A percentile compares a stretch with the other conserved stretches of the same genome.
Conservation (phyloP, 139 green algal genomes). For the Parachlorella kessleri region DNA sequence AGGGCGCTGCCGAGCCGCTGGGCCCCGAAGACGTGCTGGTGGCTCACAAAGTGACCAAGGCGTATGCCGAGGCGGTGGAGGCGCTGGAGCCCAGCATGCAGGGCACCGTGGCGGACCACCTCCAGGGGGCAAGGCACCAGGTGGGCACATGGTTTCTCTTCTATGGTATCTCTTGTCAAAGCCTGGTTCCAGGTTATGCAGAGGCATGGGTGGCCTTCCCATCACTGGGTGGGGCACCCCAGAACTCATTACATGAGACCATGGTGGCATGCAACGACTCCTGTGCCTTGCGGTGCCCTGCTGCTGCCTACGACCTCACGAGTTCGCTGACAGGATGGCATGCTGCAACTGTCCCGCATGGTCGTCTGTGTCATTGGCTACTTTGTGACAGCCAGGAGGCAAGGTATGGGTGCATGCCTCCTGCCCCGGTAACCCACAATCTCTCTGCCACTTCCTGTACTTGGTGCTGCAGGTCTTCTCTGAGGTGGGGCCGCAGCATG, state of each 20-base stretch:
- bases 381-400: background rate
- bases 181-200: no score
- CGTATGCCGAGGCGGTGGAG: slow-evolving; percentile 1
- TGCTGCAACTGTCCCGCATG: background rate
- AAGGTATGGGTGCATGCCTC: background rate
- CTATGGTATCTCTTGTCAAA: no score
- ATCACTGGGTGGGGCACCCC: no score
- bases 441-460: no score
- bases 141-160: no score
- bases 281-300: no score
- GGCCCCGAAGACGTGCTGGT: background rate
- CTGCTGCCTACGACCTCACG: no score
- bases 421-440: background rate
- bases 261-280: no score
- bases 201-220: no score
- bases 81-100: background rate
- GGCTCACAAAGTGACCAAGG: background rate
- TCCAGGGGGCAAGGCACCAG: slow-evolving; percentile 2
- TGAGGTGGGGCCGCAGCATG: background rate
- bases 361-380: background rate
- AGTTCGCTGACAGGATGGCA: no score
- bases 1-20: background rate
- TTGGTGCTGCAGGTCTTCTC: background rate
- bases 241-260: no score
- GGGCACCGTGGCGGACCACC: slow-evolving; percentile 1